Base-by-base conservation (phyloP, 1,139 yeast genomes). In the Blastobotrys buckinghamii region DNA sequence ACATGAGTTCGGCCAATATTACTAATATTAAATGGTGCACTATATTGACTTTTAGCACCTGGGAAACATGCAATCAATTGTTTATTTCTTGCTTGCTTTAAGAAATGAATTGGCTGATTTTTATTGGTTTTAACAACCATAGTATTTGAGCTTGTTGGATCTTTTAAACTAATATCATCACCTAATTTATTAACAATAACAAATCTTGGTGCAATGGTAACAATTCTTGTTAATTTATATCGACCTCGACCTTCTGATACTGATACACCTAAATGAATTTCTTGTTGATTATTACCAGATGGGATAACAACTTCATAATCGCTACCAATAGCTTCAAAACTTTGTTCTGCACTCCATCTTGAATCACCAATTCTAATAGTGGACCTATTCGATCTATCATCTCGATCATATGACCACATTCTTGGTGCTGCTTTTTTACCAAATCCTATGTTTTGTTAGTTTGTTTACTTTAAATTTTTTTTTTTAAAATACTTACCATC, bases 301-400 rank as follows among this genome's bases (percentile, higher is more conserved):
- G 79, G 81, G 40, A 88, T 76, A 8, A 73, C 72, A 1, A 84
- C 76, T 48, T 88, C 95, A 41, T 77, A 75, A 0, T 82, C 73
- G 57, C 88, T 94, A 0, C 98, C 98, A 51, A 92, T 77, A 1
- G 96, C 95, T 63, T 90, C 97, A 60, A 92, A 81, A 64, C 95
- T 84, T 42, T 88, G 71, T 0, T 89, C 87, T 0, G 72, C 66
- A 52, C 96, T 85, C 81, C 87, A 78, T n/a, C 73, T 72, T 0
- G 95, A 84, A 49, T 85, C 87, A 2, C 78, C 86, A 30, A 87
- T 72, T 53, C 77, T 76, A 12, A 90, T 59, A n/a, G 76, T 64
- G 0, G 94, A 95, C 52, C 95, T 73, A 57, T 84, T 84, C 42
- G 75, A 76, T 41, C 81, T 75, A 48, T 79, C 83, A 42, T 73